Percentiles rank a stretch among this genome's conserved stretches.
These are phyloP conservation scores for Rubroboletus satanas DNA, from an alignment of 768 basidiomycete species.

Conservation along the genomic window DNA sequence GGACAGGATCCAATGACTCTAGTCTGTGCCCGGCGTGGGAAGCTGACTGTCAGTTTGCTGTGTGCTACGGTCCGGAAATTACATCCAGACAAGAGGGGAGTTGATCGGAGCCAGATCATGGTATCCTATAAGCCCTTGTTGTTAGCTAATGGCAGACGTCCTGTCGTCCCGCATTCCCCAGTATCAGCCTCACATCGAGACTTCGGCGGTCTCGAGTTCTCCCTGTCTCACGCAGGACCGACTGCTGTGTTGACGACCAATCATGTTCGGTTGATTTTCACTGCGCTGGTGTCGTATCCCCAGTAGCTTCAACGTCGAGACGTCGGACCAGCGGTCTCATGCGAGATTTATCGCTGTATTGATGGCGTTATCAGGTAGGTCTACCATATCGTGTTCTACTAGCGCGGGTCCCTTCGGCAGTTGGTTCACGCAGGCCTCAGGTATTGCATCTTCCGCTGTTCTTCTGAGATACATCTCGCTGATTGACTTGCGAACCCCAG, in stretches of 20 bases:
- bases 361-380: not conserved
- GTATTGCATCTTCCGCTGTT: not conserved
- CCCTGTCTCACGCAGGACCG: not conserved
- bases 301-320: no score
- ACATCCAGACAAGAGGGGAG: no score
- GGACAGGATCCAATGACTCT: not conserved
- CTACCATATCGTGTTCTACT: not conserved
- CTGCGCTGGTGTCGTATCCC: no score
- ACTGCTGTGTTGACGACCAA: not conserved
- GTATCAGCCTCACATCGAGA: not conserved
- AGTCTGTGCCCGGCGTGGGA: not conserved
- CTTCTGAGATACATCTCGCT: not conserved
- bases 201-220: not conserved
- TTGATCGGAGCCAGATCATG: no score
- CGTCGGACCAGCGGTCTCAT: not conserved
- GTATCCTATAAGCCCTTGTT: no score
- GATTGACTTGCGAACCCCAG: not conserved
- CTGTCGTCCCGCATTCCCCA: no score
- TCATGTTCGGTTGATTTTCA: not conserved
- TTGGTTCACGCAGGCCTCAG: not conserved
- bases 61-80: no score
- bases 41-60: not conserved
- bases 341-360: not conserved
- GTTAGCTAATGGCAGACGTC: no score
- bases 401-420: no score